Conservation (phyloP, 176 grass and related monocot genomes). For the Oryza coarctata region DNA sequence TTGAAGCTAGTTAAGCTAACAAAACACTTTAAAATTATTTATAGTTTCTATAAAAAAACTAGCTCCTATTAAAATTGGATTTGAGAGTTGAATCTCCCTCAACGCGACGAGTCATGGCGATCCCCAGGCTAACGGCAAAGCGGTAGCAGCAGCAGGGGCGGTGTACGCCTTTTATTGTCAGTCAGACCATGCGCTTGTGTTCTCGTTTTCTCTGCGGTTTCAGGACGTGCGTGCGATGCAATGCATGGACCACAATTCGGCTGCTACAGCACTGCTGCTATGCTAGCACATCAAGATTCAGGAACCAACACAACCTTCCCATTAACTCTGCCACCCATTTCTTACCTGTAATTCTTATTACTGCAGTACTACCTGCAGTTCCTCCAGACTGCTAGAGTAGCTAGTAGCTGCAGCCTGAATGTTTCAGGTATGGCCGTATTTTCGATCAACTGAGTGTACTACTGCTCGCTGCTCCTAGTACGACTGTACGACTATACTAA, state of each 20-base stretch:
- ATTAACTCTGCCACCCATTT: constrained; percentile 26
- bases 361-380: neutral
- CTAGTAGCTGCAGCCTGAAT: neutral
- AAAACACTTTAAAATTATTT: no score
- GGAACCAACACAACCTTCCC: neutral
- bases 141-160: neutral
- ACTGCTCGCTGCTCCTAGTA: no score
- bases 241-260: neutral
- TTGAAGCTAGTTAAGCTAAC: no score
- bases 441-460: no score
- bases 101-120: no score
- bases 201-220: neutral
- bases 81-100: no score
- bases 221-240: neutral
- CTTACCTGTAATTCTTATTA: neutral
- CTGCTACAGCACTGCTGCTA: neutral
- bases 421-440: no score
- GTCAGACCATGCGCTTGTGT: neutral
- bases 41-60: no score
- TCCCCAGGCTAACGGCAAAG: no score
- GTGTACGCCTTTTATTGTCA: neutral
- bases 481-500: no score
- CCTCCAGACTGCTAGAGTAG: neutral
- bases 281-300: neutral
- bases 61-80: no score